Evolutionary conservation across 2,329 filamentous ascomycete genomes (phyloP), one percentile per base, ranked within the genome.

Genomic region (Stenocarpella maydis): DNA sequence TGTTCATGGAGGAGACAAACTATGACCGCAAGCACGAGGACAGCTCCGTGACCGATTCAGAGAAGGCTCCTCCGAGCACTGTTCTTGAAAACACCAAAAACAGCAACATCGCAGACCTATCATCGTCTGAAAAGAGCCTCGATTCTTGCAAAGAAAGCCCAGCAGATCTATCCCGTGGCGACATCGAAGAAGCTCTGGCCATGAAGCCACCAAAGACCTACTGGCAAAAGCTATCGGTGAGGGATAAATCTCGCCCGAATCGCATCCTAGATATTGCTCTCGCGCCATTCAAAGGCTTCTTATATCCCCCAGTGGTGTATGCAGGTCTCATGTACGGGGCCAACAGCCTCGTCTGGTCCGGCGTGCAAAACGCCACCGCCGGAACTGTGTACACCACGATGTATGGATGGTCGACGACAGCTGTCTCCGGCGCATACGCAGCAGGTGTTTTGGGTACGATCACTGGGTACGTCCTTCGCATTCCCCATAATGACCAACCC

Each of bases 1-100:
- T 88, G 60, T 80, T 87, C 65, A 85, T 87, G 64, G 86, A 88
- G 72, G 86, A 88, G 75, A 86, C 85, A 3, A 80, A 81, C 34
- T 88, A 87, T 71, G 75, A 81, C 47, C 72, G 71, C n/a, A 65
- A 43, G 34, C 52, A 65, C 21, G 26, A 2, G 17, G 52, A 69
- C 15, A 4, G 24, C 10, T 1, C 26, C 21, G 31, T 37, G n/a
- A 2, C 21, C 7, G 26, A 41, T 21, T 14, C 34, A 15, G 41
- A 55, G 50, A 26, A 28, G 15, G 1, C 28, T 1, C 2, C 28
- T n/a, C 14, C 28, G 1, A 17, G 12, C 3, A 19, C 28, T 15
- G 14, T 34, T 45, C 26, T 24, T 5, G 28, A 49, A 21, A 24
- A 49, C 26, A 26, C 2, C n/a, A 49, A 49, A 12, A 49, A 8